Evolutionary conservation across 2,329 filamentous ascomycete species (phyloP), one percentile per base, ranked within the genome.

Genomic region (Phaeosphaeria sp.): DNA sequence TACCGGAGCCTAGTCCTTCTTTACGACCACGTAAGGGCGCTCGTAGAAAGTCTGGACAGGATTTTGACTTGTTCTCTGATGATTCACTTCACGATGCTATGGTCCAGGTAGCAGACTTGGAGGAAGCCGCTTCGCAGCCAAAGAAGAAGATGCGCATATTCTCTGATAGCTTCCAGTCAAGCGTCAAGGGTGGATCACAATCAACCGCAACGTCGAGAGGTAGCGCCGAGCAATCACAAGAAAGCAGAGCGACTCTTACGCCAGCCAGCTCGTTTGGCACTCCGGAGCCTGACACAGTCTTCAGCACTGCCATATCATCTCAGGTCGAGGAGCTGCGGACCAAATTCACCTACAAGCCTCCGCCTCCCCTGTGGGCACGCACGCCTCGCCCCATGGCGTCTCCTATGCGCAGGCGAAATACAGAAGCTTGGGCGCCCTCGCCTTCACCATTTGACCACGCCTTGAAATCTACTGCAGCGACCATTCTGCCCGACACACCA

Each of bases 11-110:
- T 20, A 81, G 78, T 57, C 79, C 80, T 20, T 79, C 79, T 5
- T 52, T 77, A 47, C 75, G 78, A 22, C 72, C 70, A 42, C 63
- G 64, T 30, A 77, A 77, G 11, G 68, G 62, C 18, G 66, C 48
- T 30, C 71, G 63, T 42, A 72, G 71, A 49, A 74, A 62, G 30
- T 71, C 73, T 18, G 67, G 68, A 15, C 71, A 76, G 1, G 77
- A 81, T 15, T 80, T 83, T 56, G 77, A 81, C 21, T 65, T 83
- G 1, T 82, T 75, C 69, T 82, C 81, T 3, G 81, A 83, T 59
- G 81, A 82, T 52, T 82, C 80, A 5, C 68, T 80, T 6, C 77
- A 78, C 21, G 78, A 81, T 21, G 80, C 77, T 7, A 74, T 80
- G 63, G 75, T 74, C 13, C 66, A 72, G 49, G 60, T 74, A 1